Conservation (phyloP, 139 green algal genomes). For the Asterochloris sp. region DNA sequence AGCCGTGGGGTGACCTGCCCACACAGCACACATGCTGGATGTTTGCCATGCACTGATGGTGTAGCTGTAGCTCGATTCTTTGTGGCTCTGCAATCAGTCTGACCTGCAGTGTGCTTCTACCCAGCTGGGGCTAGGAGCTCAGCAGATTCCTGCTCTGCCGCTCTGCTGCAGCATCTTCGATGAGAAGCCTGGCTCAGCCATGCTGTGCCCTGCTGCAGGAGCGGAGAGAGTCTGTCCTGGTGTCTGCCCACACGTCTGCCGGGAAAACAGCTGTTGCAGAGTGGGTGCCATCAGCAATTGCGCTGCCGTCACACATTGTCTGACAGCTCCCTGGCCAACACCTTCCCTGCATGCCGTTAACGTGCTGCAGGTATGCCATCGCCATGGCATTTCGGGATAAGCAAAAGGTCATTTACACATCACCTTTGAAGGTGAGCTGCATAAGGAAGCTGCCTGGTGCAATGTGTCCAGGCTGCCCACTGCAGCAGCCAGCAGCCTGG, state of each 20-base stretch:
- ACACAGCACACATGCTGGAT: no score
- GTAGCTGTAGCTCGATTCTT: no score
- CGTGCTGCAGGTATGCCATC: conserved; percentile 70
- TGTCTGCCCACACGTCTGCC: conserved; percentile 90
- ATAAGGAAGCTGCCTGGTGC: neutral
- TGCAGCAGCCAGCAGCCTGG: neutral
- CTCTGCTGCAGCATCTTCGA: neutral
- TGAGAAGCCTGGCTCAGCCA: no score
- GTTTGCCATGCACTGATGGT: no score
- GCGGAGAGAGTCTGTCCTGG: conserved; percentile 82
- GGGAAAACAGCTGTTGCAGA: conserved; percentile 96
- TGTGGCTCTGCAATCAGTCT: neutral
- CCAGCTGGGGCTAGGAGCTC: no score
- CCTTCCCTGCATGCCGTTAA: neutral
- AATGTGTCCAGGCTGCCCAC: neutral
- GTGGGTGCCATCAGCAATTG: conserved; percentile 28
- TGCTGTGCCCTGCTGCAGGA: conserved; percentile 49
- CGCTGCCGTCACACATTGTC: neutral
- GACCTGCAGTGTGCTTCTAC: neutral
- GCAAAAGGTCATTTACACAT: conserved; percentile 94
- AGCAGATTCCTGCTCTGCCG: no score
- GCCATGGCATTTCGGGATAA: conserved; percentile 71
- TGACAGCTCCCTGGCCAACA: neutral
- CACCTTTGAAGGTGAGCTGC: conserved; percentile 75
- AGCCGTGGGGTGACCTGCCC: no score